A percentile compares a stretch with the other conserved stretches of the same genome.
phyloP scores from a whole-genome alignment of 805 yeast genomes.

The Nematodospora valgi region DNA sequence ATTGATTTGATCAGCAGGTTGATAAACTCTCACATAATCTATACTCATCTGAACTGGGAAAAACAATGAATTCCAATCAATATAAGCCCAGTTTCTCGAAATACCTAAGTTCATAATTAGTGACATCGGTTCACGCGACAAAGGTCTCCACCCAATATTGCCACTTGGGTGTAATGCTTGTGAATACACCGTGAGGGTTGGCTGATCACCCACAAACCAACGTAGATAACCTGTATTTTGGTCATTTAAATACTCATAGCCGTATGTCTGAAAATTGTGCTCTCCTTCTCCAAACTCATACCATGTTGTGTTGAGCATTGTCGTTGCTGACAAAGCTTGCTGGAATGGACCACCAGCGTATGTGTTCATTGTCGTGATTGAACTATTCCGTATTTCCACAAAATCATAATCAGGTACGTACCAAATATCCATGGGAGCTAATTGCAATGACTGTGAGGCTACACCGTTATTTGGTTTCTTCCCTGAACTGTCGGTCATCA shows the following conservation, averaged over 20 bases:
- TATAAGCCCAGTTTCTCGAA: slow-evolving; percentile 90
- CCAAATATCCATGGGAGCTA: slow-evolving; percentile 96
- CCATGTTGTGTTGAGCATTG: slow-evolving; percentile 81
- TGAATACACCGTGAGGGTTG: slow-evolving; percentile 72
- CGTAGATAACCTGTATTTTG: slow-evolving; percentile 64
- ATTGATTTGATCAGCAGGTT: slow-evolving; percentile 60
- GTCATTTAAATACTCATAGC: slow-evolving; percentile 71
- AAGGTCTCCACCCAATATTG: slow-evolving; percentile 76
- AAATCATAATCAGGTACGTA: slow-evolving; percentile 84
- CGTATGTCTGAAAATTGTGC: slow-evolving; percentile 66
- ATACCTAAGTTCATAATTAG: slow-evolving; percentile 84
- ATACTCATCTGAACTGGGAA: slow-evolving; percentile 78
- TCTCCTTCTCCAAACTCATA: slow-evolving; percentile 56
- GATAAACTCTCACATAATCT: slow-evolving; percentile 91
- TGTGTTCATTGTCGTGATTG: slow-evolving; percentile 77
- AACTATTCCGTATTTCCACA: slow-evolving; percentile 64
- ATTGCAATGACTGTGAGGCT: slow-evolving; percentile 88
- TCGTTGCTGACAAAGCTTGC: slow-evolving; percentile 83
- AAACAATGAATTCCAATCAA: slow-evolving; percentile 76
- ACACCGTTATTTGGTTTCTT: slow-evolving; percentile 43
- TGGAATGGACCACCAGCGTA: slow-evolving; percentile 93
- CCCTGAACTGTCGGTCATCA: slow-evolving; percentile 42
- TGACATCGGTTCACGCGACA: slow-evolving; percentile 92
- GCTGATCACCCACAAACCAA: slow-evolving; percentile 82
- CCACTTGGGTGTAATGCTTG: slow-evolving; percentile 86